Base-by-base conservation (phyloP, 2,329 filamentous ascomycete species). In the Colletotrichum echinochloae region DNA sequence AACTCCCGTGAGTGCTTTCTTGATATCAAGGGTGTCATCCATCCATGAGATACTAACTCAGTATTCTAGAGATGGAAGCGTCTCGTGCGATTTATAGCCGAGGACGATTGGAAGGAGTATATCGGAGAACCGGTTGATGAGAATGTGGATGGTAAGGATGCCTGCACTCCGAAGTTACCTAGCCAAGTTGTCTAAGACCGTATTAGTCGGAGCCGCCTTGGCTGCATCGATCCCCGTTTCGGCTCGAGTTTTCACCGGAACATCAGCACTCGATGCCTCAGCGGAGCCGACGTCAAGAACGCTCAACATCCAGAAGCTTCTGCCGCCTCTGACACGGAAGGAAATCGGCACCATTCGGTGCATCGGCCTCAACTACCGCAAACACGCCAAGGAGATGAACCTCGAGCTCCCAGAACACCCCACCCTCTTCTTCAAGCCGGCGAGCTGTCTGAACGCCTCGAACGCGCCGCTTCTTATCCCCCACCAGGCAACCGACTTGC, bases 341-440 rank as follows among this genome's bases (percentile, higher is more conserved):
- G 86, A 89, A 73, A 84, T 87, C 60, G 87, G 87, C 30, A 86
- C 87, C 0, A 88, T 90, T 61, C 78, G 85, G 52, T 87, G 86
- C 73, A 82, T 87, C 72, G 85, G 86, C 0, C 74, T 88, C 51
- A 87, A 88, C 71, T 77, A 76, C 63, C 74, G 74, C 54, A 75
- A 76, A 18, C 75, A 77, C n/a, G 73, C 74, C 1, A 67, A 85
- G 67, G 85, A 77, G 68, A 72, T 75, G 54, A 72, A 73, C 23
- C 67, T 72, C 14, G 60, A 72, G 6, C 61, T 75, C 2, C 75
- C 75, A 1, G 57, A 66, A 4, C 71, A 76, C 35, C 75, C 75
- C 0, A 71, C 71, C 0, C 74, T 85, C 12, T 85, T 85, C 77
- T 79, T 82, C 66, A 86, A 86, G 75, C 83, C 84, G 0, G 73